Conservation (phyloP, 202 grass and related monocot genomes). For the Musa balbisiana region DNA sequence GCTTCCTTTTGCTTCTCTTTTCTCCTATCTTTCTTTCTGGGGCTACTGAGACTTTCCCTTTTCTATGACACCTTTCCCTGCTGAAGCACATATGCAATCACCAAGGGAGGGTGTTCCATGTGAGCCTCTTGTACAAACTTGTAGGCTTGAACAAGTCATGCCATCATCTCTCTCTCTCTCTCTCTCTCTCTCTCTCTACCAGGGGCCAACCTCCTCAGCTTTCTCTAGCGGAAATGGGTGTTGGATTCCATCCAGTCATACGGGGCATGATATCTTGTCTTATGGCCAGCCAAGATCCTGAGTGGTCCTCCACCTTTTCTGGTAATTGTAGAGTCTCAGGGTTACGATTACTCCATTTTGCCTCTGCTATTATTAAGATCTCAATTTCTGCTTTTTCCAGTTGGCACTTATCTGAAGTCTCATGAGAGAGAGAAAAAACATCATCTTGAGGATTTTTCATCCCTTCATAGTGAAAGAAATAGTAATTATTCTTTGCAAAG, state of each 20-base stretch:
- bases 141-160: neutral
- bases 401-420: neutral
- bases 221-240: neutral
- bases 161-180: neutral
- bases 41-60: neutral
- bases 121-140: neutral
- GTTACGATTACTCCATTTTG: too few relatives aligned
- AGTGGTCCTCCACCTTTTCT: constrained; percentile 13
- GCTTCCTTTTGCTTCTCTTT: neutral
- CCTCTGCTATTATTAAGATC: too few relatives aligned
- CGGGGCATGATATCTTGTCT: neutral
- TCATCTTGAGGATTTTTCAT: too few relatives aligned
- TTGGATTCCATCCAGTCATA: neutral
- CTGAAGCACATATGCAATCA: neutral
- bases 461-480: too few relatives aligned
- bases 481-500: too few relatives aligned
- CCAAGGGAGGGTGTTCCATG: neutral
- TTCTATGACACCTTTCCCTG: constrained; percentile 2
- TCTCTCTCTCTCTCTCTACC: neutral
- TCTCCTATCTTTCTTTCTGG: neutral
- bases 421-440: too few relatives aligned
- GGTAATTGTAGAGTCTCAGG: too few relatives aligned
- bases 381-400: constrained; percentile 8
- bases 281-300: constrained; percentile 8
- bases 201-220: neutral